phyloP scores from a whole-genome alignment of 2,329 filamentous ascomycete species.

The Ophiostoma himal-ulmi region DNA sequence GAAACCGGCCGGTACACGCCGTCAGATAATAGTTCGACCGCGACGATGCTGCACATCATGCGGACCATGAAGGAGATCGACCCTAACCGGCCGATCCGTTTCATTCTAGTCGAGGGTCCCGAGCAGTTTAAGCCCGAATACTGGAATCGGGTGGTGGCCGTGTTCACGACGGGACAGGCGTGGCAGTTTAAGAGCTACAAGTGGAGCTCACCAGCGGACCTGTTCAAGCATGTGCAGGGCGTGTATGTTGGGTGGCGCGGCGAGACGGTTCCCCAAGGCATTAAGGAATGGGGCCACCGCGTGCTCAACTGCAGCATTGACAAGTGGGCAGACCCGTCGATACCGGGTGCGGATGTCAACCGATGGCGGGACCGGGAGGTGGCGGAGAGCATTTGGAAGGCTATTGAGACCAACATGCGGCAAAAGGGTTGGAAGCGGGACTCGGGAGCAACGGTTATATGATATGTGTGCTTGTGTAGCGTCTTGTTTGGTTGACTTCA shows the following conservation, averaged over 20 bases:
- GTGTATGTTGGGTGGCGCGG: slow-evolving; percentile 89
- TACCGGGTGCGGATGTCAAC: slow-evolving; percentile 44
- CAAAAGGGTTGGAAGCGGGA: slow-evolving; percentile 76
- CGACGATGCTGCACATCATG: slow-evolving; percentile 79
- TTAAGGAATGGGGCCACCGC: slow-evolving; percentile 79
- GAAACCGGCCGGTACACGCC: slow-evolving; percentile 76
- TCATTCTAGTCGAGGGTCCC: slow-evolving; percentile 90
- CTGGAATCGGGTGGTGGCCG: slow-evolving; percentile 89
- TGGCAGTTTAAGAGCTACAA: slow-evolving; percentile 99
- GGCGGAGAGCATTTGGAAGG: slow-evolving; percentile 86
- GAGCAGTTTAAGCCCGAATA: slow-evolving; percentile 97
- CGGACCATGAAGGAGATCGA: slow-evolving; percentile 69
- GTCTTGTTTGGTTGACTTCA: background rate
- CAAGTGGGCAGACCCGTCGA: slow-evolving; percentile 60
- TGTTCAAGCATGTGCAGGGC: slow-evolving; percentile 83
- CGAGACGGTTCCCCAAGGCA: slow-evolving; percentile 69
- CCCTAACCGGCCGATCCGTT: slow-evolving; percentile 68
- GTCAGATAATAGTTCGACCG: slow-evolving; percentile 61
- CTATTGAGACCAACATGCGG: slow-evolving; percentile 82
- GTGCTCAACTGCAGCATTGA: slow-evolving; percentile 78
- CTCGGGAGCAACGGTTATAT: slow-evolving; percentile 54
- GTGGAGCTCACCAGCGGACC: slow-evolving; percentile 80
- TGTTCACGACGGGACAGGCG: slow-evolving; percentile 94
- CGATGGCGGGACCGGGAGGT: slow-evolving; percentile 86
- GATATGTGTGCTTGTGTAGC: background rate